Evolutionary conservation across 2,329 filamentous ascomycete genomes (phyloP), one percentile per base, ranked within the genome.

Genomic region (Hypoxylon rubiginosum): DNA sequence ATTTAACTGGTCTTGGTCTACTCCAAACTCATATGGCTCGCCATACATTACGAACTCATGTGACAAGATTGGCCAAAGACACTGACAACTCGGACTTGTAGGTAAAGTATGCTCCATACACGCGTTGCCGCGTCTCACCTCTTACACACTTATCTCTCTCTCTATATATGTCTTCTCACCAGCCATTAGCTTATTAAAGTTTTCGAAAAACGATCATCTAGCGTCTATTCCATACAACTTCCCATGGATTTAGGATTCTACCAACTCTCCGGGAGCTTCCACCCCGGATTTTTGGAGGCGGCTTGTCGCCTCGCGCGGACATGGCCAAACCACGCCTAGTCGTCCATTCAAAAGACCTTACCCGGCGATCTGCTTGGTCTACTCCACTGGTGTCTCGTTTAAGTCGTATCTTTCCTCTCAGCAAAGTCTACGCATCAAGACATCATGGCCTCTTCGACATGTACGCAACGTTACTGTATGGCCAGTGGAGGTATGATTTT

Each of bases 401-500:
- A 58, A 57, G 15, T 41, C 21, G 5, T 58, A 64, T 62, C 43
- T 17, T 36, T 52, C 43, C 45, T 67, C 17, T 66, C 57, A 46
- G 58, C 11, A 52, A 48, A 57, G 19, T 43, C 30, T 34, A 43
- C 58, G 41, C 57, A 53, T 58, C 57, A 39, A 58, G 36, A 49
- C 30, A 50, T 50, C 57, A 62, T 55, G 49, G 41, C 53, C 43
- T 67, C 43, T 57, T 58, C 58, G 32, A 54, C 58, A 58, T 62
- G 54, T 69, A 67, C 63, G 67, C 67, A 69, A 69, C 67, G 67
- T 69, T 69, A 67, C 67, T 49, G 60, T 67, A 61, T 61, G 55
- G 36, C 54, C 51, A 34, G 50, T 46, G 57, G 60, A 69, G 60
- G 63, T 69, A 58, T 67, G 52, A 67, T 69, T 64, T 52, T 58